Conservation (phyloP, 1,139 yeast genomes). For the Yamadazyma taylorii region DNA sequence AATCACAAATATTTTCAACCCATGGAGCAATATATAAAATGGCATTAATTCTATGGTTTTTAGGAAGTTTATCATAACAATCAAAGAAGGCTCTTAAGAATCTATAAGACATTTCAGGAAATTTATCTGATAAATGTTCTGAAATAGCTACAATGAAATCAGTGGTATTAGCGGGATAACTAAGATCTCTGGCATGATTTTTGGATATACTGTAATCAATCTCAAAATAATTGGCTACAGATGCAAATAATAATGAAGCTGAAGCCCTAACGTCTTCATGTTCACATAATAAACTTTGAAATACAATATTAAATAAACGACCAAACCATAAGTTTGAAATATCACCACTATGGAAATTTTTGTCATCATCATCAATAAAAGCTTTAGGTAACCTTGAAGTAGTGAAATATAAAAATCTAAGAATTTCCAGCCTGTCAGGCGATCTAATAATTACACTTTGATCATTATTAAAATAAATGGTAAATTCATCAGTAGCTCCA, state of each 20-base stretch:
- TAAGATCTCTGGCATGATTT: constrained; percentile 58
- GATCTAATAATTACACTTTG: constrained; percentile 54
- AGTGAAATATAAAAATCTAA: constrained; percentile 67
- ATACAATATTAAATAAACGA: constrained; percentile 60
- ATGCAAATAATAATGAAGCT: constrained; percentile 64
- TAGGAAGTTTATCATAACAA: constrained; percentile 48
- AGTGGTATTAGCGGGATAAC: constrained; percentile 73
- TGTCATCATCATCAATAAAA: constrained; percentile 18
- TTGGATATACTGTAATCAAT: constrained; percentile 62
- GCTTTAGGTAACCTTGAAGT: constrained; percentile 50
- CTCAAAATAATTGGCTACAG: constrained; percentile 59
- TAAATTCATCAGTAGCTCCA: constrained; percentile 49
- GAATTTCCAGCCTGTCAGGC: constrained; percentile 63
- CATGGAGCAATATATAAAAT: constrained; percentile 69
- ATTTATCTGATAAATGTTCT: constrained; percentile 51
- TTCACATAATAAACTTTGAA: constrained; percentile 65
- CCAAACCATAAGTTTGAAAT: constrained; percentile 49
- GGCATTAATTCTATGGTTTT: constrained; percentile 36
- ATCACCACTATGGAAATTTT: constrained; percentile 18
- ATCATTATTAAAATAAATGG: constrained; percentile 51
- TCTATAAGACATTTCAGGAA: constrained; percentile 63
- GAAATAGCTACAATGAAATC: constrained; percentile 65
- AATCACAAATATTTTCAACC: constrained; percentile 66
- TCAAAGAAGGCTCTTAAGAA: constrained; percentile 62
- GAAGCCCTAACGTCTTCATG: constrained; percentile 61